Evolutionary conservation across 2,329 filamentous ascomycete species (phyloP), one percentile per base, ranked within the genome.

Genomic region (Chaetothyriales sp.): DNA sequence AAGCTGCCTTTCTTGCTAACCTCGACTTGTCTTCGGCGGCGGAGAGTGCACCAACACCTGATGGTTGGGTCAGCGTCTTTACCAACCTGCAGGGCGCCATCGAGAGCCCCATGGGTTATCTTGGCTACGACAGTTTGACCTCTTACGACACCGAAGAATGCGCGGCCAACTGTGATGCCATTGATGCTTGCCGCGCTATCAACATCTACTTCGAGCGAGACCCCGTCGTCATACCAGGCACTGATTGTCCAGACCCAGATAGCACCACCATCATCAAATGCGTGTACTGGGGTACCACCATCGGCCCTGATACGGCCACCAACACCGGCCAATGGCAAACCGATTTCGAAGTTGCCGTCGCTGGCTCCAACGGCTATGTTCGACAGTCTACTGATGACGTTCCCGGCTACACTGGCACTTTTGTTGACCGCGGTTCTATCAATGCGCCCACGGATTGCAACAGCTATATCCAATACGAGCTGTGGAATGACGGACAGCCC

Each of bases 291-390:
- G 65, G 66, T 15, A 58, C 61, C 5, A 55, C 56, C 3, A 53
- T 68, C 48, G 53, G 52, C n/a, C 50, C 56, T 6, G 55, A 47
- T 2, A 66, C 63, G 10, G 67, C 66, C 9, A 65, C 51, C 29
- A 69, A 69, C 54, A 45, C 40, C 2, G 67, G 66, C 15, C 60
- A 68, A 55, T 63, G 50, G 20, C 18, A 22, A 2, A 29, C 57
- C 53, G 25, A 45, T 58, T 18, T 64, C 72, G 58, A 64, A 9
- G 66, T 72, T 40, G 64, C 67, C 29, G 68, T 72, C 44, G 64
- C 69, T 19, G 70, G 66, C 15, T 69, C 65, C 33, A 71, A 73
- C 51, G 70, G 67, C 2, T 68, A 68, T 53, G 19, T 46, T 40
- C 50, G 45, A n/a, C 45, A 40, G 18, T 25, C 20, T 15, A 47